Percentiles rank a stretch among this genome's conserved stretches.
These are phyloP conservation scores for Thelephora ganbajun DNA, from an alignment of 768 basidiomycete species.

Conservation along the genomic window DNA sequence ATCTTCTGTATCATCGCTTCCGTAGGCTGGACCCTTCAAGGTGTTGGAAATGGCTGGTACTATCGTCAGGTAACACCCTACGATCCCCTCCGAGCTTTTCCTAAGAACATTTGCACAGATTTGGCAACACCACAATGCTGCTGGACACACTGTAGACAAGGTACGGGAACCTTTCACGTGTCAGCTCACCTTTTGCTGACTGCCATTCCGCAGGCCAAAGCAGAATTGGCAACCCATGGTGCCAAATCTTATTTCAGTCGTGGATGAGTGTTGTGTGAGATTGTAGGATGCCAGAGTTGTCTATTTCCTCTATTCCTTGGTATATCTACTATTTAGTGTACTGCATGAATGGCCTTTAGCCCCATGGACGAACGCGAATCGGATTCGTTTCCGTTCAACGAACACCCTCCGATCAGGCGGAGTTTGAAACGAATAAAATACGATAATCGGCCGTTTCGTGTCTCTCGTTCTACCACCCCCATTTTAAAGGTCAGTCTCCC, in stretches of 20 bases:
- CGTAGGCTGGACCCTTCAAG: constrained; percentile 80
- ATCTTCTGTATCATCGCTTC: constrained; percentile 72
- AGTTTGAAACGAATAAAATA: too few relatives aligned
- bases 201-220: constrained; percentile 48
- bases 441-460: too few relatives aligned
- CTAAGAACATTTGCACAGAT: constrained; percentile 29
- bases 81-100: constrained; percentile 7
- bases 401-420: too few relatives aligned
- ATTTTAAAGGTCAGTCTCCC: constrained; percentile 33
- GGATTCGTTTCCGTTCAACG: neutral
- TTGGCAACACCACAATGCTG: constrained; percentile 64
- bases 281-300: constrained; percentile 2
- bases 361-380: neutral
- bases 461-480: constrained; percentile 46
- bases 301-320: neutral
- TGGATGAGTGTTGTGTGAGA: too few relatives aligned
- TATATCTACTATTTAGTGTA: neutral
- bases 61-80: constrained; percentile 50
- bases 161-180: constrained; percentile 19
- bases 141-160: constrained; percentile 84
- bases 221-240: constrained; percentile 71
- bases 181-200: constrained; percentile 6
- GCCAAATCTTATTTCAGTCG: constrained; percentile 82
- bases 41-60: constrained; percentile 66
- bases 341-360: neutral